Conservation (phyloP, 805 yeast species). For the Yarrowia osloensis region DNA sequence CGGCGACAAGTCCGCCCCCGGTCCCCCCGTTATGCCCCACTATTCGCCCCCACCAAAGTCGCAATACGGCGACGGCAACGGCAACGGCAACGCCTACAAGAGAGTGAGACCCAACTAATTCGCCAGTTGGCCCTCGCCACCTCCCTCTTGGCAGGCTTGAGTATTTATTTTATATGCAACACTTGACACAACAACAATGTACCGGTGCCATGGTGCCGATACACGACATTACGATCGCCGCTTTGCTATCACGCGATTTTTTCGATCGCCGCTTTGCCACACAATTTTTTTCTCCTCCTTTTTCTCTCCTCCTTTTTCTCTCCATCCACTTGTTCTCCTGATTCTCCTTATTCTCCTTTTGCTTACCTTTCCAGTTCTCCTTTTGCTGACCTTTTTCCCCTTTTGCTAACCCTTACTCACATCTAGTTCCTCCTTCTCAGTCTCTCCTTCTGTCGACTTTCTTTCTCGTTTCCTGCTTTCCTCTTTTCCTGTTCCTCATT, state of each 20-base stretch:
- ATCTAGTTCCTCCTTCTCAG: too few relatives aligned
- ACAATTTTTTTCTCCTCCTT: background rate
- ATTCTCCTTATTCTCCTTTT: background rate
- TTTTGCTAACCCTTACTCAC: too few relatives aligned
- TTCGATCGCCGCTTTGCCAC: too few relatives aligned
- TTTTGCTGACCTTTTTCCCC: background rate
- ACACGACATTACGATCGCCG: too few relatives aligned
- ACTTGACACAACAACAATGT: background rate
- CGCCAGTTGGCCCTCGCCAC: background rate
- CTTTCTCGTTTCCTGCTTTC: background rate
- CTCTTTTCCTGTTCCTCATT: background rate
- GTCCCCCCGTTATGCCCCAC: background rate
- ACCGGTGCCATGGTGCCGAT: too few relatives aligned
- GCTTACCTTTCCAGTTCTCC: background rate
- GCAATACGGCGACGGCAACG: background rate
- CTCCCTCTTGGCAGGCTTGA: background rate
- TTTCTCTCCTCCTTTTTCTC: background rate
- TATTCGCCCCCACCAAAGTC: background rate
- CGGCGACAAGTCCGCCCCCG: background rate
- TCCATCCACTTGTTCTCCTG: background rate
- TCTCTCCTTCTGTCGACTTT: background rate
- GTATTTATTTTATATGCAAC: slow-evolving; percentile 14
- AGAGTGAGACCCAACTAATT: background rate
- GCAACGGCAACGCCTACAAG: background rate
- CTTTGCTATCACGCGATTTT: too few relatives aligned